Evolutionary conservation across 192 early-diverging fungal species (phyloP).

Genomic region (Coemansia sp.): DNA sequence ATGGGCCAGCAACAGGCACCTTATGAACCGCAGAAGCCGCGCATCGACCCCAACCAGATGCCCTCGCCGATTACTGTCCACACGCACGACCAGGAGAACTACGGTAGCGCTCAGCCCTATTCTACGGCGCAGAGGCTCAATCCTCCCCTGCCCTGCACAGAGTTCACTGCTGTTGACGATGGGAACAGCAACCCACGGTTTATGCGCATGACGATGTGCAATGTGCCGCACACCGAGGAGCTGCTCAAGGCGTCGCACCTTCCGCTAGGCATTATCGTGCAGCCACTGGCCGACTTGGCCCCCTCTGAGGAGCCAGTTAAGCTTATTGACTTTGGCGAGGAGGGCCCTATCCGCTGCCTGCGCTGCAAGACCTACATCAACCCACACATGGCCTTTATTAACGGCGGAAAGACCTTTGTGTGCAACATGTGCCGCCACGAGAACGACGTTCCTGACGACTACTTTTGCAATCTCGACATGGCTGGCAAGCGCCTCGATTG

Average conservation of each 20-base stretch:
- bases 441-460: constrained; percentile 82
- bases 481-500: constrained; percentile 82
- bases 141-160: constrained; percentile 80
- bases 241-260: constrained; percentile 76
- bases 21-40: constrained; percentile 54
- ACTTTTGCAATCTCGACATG: constrained; percentile 97
- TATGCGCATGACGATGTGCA: constrained; percentile 86
- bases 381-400: constrained; percentile 82
- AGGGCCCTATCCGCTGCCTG: constrained; percentile 86
- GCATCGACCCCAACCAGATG: constrained; percentile 95
- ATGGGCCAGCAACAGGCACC: constrained; percentile 46
- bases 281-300: constrained; percentile 86
- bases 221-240: constrained; percentile 83
- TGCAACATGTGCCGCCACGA: constrained; percentile 94
- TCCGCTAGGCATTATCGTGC: constrained; percentile 86
- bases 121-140: constrained; percentile 69
- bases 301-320: constrained; percentile 79
- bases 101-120: constrained; percentile 66
- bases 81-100: constrained; percentile 74
- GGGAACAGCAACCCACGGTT: constrained; percentile 93
- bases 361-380: constrained; percentile 97
- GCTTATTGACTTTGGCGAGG: constrained; percentile 81
- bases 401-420: constrained; percentile 89
- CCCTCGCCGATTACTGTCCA: constrained; percentile 89
- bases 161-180: constrained; percentile 85